A percentile compares a stretch with the other conserved stretches of the same genome.
These are phyloP conservation scores for Neopestalotiopsis sp. DNA, from an alignment of 2,329 filamentous ascomycete species.

Conservation along the genomic window DNA sequence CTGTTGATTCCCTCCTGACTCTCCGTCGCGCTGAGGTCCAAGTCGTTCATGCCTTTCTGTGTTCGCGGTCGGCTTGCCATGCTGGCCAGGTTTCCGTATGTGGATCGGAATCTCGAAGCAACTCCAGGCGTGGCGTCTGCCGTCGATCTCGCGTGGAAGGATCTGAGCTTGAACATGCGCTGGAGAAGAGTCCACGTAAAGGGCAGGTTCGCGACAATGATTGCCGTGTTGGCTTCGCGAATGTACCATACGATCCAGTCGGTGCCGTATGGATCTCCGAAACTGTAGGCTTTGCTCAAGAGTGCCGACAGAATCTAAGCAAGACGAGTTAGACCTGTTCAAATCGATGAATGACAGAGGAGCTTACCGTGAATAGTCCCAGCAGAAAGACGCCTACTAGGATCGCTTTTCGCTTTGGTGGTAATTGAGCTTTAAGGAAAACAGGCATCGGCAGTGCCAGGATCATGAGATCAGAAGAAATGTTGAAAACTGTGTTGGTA, in stretches of 20 bases:
- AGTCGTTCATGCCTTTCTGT: slow-evolving; percentile 19
- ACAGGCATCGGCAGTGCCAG: slow-evolving; percentile 62
- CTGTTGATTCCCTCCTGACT: slow-evolving; percentile 46
- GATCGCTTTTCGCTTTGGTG: slow-evolving; percentile 57
- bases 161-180: slow-evolving; percentile 41
- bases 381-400: slow-evolving; percentile 53
- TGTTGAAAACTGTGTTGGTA: slow-evolving; percentile 63
- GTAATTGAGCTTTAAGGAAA: slow-evolving; percentile 55
- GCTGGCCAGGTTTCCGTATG: slow-evolving; percentile 29
- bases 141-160: slow-evolving; percentile 39
- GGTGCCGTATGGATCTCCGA: slow-evolving; percentile 43
- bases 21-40: slow-evolving; percentile 33
- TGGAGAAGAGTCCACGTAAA: slow-evolving; percentile 50
- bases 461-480: slow-evolving; percentile 65
- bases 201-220: slow-evolving; percentile 50
- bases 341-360: background rate
- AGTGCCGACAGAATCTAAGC: slow-evolving; percentile 53
- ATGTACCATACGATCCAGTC: slow-evolving; percentile 52
- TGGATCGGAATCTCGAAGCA: slow-evolving; percentile 30
- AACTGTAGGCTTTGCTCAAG: slow-evolving; percentile 53
- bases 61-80: slow-evolving; percentile 23
- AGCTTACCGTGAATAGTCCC: slow-evolving; percentile 52
- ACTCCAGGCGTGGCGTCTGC: slow-evolving; percentile 31
- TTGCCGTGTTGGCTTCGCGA: slow-evolving; percentile 50
- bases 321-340: background rate